phyloP scores from a whole-genome alignment of 2,329 filamentous ascomycete genomes.

The Penicillium rolfsii region DNA sequence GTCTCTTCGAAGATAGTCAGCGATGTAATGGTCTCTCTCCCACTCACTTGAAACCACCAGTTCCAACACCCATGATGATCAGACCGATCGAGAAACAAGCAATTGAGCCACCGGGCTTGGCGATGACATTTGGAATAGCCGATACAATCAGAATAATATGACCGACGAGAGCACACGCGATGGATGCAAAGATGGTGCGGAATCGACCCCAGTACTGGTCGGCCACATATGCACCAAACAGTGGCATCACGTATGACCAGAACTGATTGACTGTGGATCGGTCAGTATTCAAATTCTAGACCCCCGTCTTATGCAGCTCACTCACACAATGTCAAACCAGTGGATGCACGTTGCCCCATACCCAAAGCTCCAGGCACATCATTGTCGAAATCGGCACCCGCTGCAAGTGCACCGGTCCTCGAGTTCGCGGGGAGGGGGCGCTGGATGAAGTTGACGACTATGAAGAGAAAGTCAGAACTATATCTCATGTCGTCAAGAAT shows the following conservation, averaged over 20 bases:
- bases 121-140: constrained; percentile 65
- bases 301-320: constrained; percentile 6
- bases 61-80: constrained; percentile 72
- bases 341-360: constrained; percentile 61
- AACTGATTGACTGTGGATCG: constrained; percentile 57
- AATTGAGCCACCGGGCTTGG: constrained; percentile 60
- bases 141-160: constrained; percentile 69
- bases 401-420: constrained; percentile 51
- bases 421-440: constrained; percentile 58
- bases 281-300: not conserved
- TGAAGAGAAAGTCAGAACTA: constrained; percentile 7
- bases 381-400: constrained; percentile 25
- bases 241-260: constrained; percentile 64
- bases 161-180: constrained; percentile 64
- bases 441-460: constrained; percentile 66
- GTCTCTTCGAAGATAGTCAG: not conserved
- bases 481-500: not conserved
- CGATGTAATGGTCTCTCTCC: not conserved
- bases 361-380: constrained; percentile 56
- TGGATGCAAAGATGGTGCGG: constrained; percentile 70
- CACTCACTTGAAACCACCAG: constrained; percentile 72
- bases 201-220: constrained; percentile 72
- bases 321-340: constrained; percentile 53
- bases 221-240: constrained; percentile 63
- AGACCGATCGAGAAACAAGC: constrained; percentile 67